A percentile compares a stretch with the other conserved stretches of the same genome.
phyloP scores from a whole-genome alignment of 176 grass and related monocot genomes.

The Aegilops umbellulata region DNA sequence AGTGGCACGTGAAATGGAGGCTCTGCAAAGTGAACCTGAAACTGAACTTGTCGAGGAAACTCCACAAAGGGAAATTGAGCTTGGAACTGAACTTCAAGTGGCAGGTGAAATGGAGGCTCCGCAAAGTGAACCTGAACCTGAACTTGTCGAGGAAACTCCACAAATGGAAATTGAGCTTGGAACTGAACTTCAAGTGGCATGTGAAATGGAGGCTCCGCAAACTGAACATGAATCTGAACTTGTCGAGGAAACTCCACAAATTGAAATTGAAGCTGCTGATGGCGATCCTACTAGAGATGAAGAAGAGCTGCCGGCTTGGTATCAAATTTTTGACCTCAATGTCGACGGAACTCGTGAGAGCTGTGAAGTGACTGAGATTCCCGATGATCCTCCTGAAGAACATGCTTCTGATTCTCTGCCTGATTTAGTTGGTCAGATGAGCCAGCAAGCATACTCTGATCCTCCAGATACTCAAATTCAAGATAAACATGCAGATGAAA shows the following conservation, averaged over 20 bases:
- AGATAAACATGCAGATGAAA: slow-evolving; percentile 3
- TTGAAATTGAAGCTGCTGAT: slow-evolving; percentile 19
- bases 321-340: slow-evolving; percentile 50
- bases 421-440: slow-evolving; percentile 21
- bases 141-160: background rate
- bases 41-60: background rate
- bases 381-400: slow-evolving; percentile 8
- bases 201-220: slow-evolving; percentile 11
- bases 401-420: slow-evolving; percentile 17
- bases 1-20: background rate
- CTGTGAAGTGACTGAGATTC: slow-evolving; percentile 29
- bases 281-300: slow-evolving; percentile 27
- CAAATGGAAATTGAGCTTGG: background rate
- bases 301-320: slow-evolving; percentile 42
- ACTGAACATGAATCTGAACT: background rate
- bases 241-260: background rate
- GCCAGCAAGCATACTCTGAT: background rate
- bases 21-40: background rate
- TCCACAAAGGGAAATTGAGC: background rate
- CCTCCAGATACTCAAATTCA: slow-evolving; percentile 30
- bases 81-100: background rate
- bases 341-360: slow-evolving; percentile 15
- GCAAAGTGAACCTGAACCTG: background rate
- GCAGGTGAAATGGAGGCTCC: slow-evolving; percentile 5
- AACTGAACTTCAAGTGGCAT: background rate